phyloP scores from a whole-genome alignment of 108 stramenopile genomes.

The Epipyxis sp. region DNA sequence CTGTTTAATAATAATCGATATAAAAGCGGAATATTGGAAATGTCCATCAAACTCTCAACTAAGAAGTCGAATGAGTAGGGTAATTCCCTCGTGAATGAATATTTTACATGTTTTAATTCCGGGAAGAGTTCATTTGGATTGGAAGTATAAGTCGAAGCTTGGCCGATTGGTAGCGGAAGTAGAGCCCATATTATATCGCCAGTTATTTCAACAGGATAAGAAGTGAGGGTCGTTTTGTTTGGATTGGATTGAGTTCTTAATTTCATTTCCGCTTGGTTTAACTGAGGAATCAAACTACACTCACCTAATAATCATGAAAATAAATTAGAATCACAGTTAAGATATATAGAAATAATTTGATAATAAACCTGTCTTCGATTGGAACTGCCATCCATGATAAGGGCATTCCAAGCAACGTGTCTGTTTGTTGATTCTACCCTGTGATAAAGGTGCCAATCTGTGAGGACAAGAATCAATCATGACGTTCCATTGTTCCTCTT shows the following conservation, averaged over 20 bases:
- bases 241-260: neutral
- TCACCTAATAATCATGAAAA: too few relatives aligned
- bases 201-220: constrained; percentile 13
- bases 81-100: constrained; percentile 13
- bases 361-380: neutral
- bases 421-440: constrained; percentile 9
- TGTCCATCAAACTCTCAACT: constrained; percentile 22
- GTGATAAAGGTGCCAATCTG: neutral
- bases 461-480: constrained; percentile 24
- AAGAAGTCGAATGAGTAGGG: constrained; percentile 28
- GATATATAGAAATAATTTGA: neutral
- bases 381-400: constrained; percentile 36
- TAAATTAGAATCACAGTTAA: neutral
- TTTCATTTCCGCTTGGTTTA: neutral
- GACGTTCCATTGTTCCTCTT: neutral
- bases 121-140: neutral
- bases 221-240: neutral
- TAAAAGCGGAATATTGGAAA: constrained; percentile 7
- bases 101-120: neutral
- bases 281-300: too few relatives aligned
- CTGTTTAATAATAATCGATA: constrained; percentile 12
- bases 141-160: neutral
- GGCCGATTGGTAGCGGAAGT: neutral
- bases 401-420: constrained; percentile 31
- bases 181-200: constrained; percentile 22